A percentile compares a stretch with the other conserved stretches of the same genome.
These are phyloP conservation scores for Heliophila coronopifolia DNA, from an alignment of 441 rosid genomes.

Conservation along the genomic window DNA sequence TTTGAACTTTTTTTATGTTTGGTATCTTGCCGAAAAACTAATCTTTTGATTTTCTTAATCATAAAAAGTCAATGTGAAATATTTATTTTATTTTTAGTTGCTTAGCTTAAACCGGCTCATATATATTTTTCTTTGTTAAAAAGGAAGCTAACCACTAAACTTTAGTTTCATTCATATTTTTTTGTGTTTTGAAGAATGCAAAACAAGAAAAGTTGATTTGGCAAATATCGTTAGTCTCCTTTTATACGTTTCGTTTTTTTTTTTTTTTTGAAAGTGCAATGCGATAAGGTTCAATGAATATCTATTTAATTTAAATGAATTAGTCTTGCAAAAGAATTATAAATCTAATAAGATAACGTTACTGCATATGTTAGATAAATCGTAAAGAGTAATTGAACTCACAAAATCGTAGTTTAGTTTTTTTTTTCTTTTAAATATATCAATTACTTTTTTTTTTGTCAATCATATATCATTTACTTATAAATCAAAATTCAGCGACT, in stretches of 20 bases:
- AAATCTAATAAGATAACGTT: too few relatives aligned
- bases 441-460: too few relatives aligned
- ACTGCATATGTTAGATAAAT: background rate
- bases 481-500: too few relatives aligned
- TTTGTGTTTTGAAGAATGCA: background rate
- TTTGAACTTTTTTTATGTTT: background rate
- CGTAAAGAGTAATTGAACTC: too few relatives aligned
- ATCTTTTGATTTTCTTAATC: background rate
- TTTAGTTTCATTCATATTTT: constrained; percentile 2
- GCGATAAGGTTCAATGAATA: constrained; percentile 20
- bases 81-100: background rate
- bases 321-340: background rate
- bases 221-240: constrained; percentile 18
- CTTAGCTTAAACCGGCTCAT: constrained; percentile 11
- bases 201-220: constrained; percentile 11
- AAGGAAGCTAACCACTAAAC: constrained; percentile 1
- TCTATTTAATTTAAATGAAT: background rate
- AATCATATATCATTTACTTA: too few relatives aligned
- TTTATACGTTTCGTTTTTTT: constrained; percentile 8
- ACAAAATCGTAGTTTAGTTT: too few relatives aligned
- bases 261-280: constrained; percentile 17
- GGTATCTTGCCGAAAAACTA: background rate
- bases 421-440: too few relatives aligned
- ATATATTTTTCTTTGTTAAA: background rate
- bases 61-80: constrained; percentile 15